Percentiles rank a stretch among this genome's conserved stretches.
Conservation (phyloP, 352 stramenopile genomes). For the Phytophthora tubulina region DNA sequence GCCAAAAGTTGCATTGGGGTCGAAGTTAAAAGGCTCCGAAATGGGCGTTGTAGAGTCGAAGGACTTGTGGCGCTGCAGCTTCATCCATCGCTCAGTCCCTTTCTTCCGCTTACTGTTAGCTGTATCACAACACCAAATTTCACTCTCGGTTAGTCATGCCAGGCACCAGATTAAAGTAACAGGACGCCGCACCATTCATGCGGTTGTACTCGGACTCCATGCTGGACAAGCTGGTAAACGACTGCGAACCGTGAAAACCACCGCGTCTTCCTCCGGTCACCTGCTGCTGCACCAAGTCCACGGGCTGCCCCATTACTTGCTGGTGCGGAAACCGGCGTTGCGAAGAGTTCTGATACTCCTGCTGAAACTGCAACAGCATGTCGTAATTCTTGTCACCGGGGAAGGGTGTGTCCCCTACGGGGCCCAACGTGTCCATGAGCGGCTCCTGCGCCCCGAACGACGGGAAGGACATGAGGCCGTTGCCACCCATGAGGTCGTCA, state of each 20-base stretch:
- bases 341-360: constrained; percentile 52
- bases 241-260: constrained; percentile 70
- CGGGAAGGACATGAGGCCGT: constrained; percentile 34
- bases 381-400: constrained; percentile 56
- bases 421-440: constrained; percentile 27
- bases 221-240: constrained; percentile 75
- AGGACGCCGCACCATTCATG: constrained; percentile 40
- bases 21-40: constrained; percentile 36
- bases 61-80: constrained; percentile 66
- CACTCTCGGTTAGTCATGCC: neutral
- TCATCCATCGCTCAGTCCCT: constrained; percentile 69
- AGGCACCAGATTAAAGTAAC: neutral
- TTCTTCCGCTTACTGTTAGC: constrained; percentile 76
- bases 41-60: constrained; percentile 71
- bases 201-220: constrained; percentile 77
- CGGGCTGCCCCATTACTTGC: constrained; percentile 50
- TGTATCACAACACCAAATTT: constrained; percentile 17
- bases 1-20: constrained; percentile 31
- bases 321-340: constrained; percentile 67
- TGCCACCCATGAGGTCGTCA: constrained; percentile 59
- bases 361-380: constrained; percentile 72
- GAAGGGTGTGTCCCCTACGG: constrained; percentile 16
- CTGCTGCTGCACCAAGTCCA: constrained; percentile 48
- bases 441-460: constrained; percentile 39
- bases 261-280: constrained; percentile 41